These are phyloP conservation scores for Morella rubra DNA, from an alignment of 306 rosid species.

Conservation along the genomic window DNA sequence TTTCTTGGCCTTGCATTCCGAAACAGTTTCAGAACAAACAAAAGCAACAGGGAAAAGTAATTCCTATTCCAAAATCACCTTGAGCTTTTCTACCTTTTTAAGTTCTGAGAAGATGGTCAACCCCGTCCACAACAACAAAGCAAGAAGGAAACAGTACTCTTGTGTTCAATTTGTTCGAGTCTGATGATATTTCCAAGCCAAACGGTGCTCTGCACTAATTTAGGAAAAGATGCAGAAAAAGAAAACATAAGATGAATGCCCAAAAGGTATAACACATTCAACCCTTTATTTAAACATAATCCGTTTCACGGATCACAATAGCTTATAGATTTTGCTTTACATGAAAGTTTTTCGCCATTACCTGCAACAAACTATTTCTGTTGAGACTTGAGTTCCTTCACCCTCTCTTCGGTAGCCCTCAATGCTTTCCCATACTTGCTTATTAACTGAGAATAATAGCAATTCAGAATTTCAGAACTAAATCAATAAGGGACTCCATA, in stretches of 20 bases:
- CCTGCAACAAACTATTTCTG: conserved; percentile 41
- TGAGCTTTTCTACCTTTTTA: no score
- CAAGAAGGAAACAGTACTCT: no score
- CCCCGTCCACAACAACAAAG: no score
- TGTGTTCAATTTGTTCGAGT: no score
- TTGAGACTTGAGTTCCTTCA: conserved; percentile 78
- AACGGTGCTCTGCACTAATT: neutral
- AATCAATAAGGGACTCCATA: neutral
- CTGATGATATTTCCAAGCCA: no score
- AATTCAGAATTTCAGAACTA: neutral
- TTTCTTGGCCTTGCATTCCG: no score
- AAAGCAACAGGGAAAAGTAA: no score
- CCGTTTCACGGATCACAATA: conserved; percentile 8
- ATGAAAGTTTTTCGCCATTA: conserved; percentile 25
- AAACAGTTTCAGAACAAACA: no score
- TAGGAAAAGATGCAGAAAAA: neutral
- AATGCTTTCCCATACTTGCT: conserved; percentile 76
- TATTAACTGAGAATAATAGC: conserved; percentile 54
- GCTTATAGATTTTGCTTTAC: conserved; percentile 6
- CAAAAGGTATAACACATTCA: neutral
- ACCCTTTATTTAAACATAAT: neutral
- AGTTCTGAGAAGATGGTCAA: no score
- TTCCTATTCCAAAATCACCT: no score
- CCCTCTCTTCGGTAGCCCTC: conserved; percentile 68
- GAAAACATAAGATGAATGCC: neutral